Percentiles rank a stretch among this genome's conserved stretches.
Evolutionary conservation across 306 rosid species (phyloP).

Genomic region (Lathyrus tuberosus): DNA sequence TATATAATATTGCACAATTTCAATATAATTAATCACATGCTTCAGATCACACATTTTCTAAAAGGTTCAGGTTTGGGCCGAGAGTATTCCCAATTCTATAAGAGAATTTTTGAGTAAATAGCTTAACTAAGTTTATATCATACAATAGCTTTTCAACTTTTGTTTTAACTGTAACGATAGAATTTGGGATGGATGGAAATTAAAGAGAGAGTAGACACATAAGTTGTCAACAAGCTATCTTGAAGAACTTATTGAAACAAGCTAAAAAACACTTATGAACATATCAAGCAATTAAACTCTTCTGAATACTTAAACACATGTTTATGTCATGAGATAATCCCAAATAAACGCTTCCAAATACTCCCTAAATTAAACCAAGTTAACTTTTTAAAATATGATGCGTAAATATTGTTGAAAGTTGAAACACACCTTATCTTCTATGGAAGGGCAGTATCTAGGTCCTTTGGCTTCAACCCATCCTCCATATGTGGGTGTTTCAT

Average conservation of each 20-base stretch:
- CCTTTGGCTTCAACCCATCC: conserved; percentile 99
- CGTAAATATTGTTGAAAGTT: conserved; percentile 16
- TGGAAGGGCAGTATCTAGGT: conserved; percentile 98
- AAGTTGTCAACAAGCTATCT: conserved; percentile 5
- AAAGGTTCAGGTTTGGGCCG: conserved; percentile 10
- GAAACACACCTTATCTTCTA: conserved; percentile 87
- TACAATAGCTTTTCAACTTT: neutral
- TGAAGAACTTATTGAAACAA: neutral
- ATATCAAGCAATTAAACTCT: neutral
- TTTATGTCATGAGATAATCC: conserved; percentile 3
- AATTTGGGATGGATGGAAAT: neutral
- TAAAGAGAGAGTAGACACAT: neutral
- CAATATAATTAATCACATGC: conserved; percentile 22
- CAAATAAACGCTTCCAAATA: neutral
- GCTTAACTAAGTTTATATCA: neutral
- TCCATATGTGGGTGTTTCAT: conserved; percentile 97
- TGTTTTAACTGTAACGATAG: conserved; percentile 2
- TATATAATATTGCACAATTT: conserved; percentile 29
- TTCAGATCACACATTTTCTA: conserved; percentile 26
- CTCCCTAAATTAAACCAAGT: conserved; percentile 3
- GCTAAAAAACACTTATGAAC: conserved; percentile 10
- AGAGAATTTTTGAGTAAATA: neutral
- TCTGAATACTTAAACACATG: neutral
- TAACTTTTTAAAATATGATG: neutral
- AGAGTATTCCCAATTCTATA: conserved; percentile 15